Conservation (phyloP, 139 green algal species). For the Micromonas commoda region DNA sequence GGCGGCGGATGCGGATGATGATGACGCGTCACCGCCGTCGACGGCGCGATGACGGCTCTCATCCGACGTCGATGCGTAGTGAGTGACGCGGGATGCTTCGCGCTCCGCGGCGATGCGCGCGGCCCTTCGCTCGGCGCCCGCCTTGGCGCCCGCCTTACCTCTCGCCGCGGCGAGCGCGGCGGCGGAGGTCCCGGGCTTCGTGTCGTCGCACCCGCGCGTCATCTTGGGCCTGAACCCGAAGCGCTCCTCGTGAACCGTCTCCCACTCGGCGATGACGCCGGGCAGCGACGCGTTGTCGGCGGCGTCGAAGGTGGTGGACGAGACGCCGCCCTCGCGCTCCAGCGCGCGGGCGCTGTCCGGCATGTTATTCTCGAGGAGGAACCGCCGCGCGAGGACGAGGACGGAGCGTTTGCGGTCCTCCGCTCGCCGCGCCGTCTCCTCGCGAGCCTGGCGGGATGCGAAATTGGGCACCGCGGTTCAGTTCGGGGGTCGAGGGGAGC, state of each 20-base stretch:
- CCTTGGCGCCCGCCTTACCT: background rate
- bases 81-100: background rate
- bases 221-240: no score
- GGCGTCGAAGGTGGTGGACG: no score
- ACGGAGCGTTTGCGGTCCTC: background rate
- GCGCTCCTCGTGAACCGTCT: no score
- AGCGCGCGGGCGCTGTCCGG: background rate
- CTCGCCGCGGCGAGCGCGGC: no score
- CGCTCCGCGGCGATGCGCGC: background rate
- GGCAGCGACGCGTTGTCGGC: no score
- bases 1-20: no score
- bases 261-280: no score
- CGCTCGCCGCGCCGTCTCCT: background rate
- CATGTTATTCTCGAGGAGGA: background rate
- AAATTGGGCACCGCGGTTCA: no score
- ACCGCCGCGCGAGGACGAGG: background rate
- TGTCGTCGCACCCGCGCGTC: background rate
- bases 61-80: no score
- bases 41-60: no score
- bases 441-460: background rate
- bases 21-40: background rate
- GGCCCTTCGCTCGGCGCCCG: no score
- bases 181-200: background rate
- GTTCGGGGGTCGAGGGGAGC: no score
- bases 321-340: background rate